Evolutionary conservation across 495 filamentous ascomycete genomes (phyloP).

Genomic region (Lineolata rhizophorae): DNA sequence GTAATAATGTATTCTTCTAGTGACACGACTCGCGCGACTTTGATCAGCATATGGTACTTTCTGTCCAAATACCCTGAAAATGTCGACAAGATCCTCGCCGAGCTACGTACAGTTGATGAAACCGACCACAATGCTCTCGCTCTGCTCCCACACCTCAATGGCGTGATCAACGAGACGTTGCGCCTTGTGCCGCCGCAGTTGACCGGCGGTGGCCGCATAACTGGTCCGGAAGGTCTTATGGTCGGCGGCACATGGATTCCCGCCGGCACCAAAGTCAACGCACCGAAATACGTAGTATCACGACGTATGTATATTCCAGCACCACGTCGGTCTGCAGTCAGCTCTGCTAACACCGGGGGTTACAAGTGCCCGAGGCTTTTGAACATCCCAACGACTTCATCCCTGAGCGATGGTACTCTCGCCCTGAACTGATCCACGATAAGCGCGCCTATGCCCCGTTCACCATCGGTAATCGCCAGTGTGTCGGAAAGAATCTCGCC

Average conservation of each 20-base stretch:
- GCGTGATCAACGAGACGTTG: conserved; percentile 9
- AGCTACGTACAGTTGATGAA: background rate
- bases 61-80: conserved; percentile 5
- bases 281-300: conserved; percentile 3
- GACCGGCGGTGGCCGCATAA: background rate
- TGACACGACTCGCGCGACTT: conserved; percentile 7
- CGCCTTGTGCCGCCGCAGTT: conserved; percentile 7
- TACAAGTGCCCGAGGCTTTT: no score
- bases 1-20: no score
- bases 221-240: conserved; percentile 2
- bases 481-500: no score
- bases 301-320: conserved; percentile 1
- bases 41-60: conserved; percentile 8
- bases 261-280: conserved; percentile 1
- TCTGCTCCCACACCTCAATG: conserved; percentile 7
- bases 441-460: no score
- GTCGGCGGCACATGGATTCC: conserved; percentile 5
- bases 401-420: no score
- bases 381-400: no score
- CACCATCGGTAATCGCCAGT: no score
- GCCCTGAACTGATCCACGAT: no score
- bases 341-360: no score
- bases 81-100: conserved; percentile 1
- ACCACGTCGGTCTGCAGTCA: no score
- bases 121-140: conserved; percentile 3